Percentiles rank a stretch among this genome's conserved stretches.
These are phyloP conservation scores for Graphilbum sp. DNA, from an alignment of 2,329 filamentous ascomycete species.

Conservation along the genomic window DNA sequence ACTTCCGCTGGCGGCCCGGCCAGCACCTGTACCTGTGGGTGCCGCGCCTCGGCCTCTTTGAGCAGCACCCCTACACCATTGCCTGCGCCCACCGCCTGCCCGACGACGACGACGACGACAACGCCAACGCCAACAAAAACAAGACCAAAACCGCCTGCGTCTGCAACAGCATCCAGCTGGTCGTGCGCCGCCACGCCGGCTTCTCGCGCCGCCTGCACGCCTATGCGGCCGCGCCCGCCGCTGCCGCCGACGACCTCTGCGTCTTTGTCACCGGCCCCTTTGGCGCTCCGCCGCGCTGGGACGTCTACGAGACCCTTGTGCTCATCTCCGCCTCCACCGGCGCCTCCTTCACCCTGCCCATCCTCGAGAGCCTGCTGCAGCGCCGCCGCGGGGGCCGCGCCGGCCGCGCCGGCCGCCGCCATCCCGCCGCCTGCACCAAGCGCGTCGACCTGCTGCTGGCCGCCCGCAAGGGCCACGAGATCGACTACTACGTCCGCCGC, in stretches of 20 bases:
- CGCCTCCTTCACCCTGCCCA: conserved; percentile 43
- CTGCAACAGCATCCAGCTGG: conserved; percentile 43
- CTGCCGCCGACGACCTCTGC: conserved; percentile 18
- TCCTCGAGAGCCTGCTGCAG: conserved; percentile 36
- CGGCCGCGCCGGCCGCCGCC: neutral
- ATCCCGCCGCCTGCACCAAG: conserved; percentile 28
- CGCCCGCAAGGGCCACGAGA: conserved; percentile 33
- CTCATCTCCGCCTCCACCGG: conserved; percentile 46
- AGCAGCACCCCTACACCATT: conserved; percentile 46
- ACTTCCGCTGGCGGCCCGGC: conserved; percentile 41
- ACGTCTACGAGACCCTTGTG: conserved; percentile 41
- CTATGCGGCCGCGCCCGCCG: conserved; percentile 19
- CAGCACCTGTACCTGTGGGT: conserved; percentile 47
- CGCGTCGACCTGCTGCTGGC: conserved; percentile 36
- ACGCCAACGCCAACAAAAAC: too few relatives aligned
- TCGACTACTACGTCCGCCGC: conserved; percentile 36
- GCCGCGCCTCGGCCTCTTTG: conserved; percentile 33
- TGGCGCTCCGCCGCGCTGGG: conserved; percentile 36
- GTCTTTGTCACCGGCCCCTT: conserved; percentile 40
- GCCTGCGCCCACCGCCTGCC: conserved; percentile 35
- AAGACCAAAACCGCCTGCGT: too few relatives aligned
- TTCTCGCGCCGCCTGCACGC: conserved; percentile 38
- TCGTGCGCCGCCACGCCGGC: conserved; percentile 37
- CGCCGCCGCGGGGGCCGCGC: too few relatives aligned
- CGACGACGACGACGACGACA: too few relatives aligned